These are phyloP conservation scores for Suhomyces canberraensis DNA, from an alignment of 805 yeast genomes.

Conservation along the genomic window DNA sequence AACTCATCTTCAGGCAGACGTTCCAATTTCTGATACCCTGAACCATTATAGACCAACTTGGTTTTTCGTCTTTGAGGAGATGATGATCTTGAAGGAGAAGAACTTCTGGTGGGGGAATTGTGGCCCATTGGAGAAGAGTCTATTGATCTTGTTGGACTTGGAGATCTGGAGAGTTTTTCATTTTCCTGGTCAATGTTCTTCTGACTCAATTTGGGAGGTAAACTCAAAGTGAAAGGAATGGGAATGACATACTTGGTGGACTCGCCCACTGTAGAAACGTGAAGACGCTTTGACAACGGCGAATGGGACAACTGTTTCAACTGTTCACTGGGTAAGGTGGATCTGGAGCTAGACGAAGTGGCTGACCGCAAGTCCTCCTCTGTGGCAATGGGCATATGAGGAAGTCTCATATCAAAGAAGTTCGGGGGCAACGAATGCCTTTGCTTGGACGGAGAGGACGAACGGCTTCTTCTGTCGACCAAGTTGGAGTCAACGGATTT, in stretches of 20 bases:
- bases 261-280: conserved; percentile 23
- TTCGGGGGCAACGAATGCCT: conserved; percentile 23
- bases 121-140: conserved; percentile 10
- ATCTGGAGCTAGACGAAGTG: conserved; percentile 16
- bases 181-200: conserved; percentile 14
- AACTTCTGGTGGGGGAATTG: conserved; percentile 1
- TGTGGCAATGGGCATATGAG: conserved; percentile 16
- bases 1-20: conserved; percentile 19
- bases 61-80: conserved; percentile 12
- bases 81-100: conserved; percentile 15
- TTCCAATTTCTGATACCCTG: conserved; percentile 34
- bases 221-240: conserved; percentile 38
- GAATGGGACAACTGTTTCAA: conserved; percentile 29
- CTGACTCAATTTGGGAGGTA: conserved; percentile 40
- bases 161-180: conserved; percentile 9
- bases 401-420: conserved; percentile 19
- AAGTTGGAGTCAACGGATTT: conserved; percentile 9
- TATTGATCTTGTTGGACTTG: conserved; percentile 10
- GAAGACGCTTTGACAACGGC: conserved; percentile 35
- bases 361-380: conserved; percentile 25
- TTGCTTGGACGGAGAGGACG: conserved; percentile 34
- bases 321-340: conserved; percentile 19
- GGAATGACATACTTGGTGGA: conserved; percentile 34
- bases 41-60: conserved; percentile 33
- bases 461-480: conserved; percentile 24